Evolutionary conservation across 352 stramenopile species (phyloP).

Genomic region (Phytophthora crassamura): DNA sequence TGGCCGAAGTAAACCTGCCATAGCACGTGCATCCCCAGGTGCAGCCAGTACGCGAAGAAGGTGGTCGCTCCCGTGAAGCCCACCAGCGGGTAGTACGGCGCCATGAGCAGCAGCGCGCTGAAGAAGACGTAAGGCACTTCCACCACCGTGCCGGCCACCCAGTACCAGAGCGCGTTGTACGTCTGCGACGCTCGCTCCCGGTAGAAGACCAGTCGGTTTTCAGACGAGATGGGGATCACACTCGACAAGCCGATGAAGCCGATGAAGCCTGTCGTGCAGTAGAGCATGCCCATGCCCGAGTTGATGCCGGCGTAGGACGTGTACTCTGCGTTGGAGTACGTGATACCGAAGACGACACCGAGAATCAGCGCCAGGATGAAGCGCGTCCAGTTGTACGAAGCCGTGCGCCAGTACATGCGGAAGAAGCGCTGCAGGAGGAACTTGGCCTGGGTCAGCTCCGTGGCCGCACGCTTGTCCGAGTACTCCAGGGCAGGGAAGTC

Average conservation of each 20-base stretch:
- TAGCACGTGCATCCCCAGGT: conserved; percentile 22
- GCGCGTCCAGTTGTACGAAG: too few species aligned
- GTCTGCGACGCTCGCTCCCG: conserved; percentile 82
- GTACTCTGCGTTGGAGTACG: too few species aligned
- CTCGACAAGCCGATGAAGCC: not conserved
- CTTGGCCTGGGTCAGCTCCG: too few species aligned
- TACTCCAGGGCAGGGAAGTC: too few species aligned
- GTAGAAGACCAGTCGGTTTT: conserved; percentile 51
- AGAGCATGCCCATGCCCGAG: too few species aligned
- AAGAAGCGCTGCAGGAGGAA: too few species aligned
- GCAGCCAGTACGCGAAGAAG: conserved; percentile 21
- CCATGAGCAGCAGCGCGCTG: conserved; percentile 40
- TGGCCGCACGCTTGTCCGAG: too few species aligned
- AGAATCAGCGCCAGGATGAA: too few species aligned
- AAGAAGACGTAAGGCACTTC: conserved; percentile 83
- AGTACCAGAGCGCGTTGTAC: conserved; percentile 77
- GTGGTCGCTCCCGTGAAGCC: conserved; percentile 28
- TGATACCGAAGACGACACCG: too few species aligned
- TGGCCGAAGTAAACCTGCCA: conserved; percentile 35
- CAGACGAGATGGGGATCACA: not conserved
- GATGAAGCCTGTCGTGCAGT: too few species aligned
- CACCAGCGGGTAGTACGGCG: conserved; percentile 35
- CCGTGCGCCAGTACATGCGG: too few species aligned
- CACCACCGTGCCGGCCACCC: conserved; percentile 62
- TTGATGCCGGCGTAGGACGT: too few species aligned